Evolutionary conservation across 768 basidiomycete species (phyloP).

Genomic region (Leucocoprinus leucothites): DNA sequence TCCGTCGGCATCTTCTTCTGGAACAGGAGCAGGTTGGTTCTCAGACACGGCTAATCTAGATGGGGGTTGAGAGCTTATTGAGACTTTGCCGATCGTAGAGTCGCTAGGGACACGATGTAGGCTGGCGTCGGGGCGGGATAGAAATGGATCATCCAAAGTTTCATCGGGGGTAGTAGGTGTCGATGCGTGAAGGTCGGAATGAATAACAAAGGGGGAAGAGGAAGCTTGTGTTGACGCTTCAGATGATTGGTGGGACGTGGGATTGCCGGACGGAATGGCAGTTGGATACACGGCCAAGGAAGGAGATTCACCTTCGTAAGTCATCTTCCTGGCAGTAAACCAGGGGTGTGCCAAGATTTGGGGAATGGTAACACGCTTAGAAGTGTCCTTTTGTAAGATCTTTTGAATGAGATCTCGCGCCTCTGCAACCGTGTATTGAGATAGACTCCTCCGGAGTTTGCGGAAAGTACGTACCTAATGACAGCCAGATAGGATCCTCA

Average conservation of each 20-base stretch:
- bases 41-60: conserved; percentile 26
- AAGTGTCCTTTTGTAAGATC: conserved; percentile 75
- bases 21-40: conserved; percentile 44
- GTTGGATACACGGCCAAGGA: conserved; percentile 20
- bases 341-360: conserved; percentile 85
- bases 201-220: conserved; percentile 37
- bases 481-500: conserved; percentile 92
- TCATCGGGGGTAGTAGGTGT: conserved; percentile 60
- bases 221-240: conserved; percentile 55
- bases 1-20: conserved; percentile 46
- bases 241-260: conserved; percentile 40
- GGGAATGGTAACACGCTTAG: conserved; percentile 73
- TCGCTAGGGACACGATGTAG: conserved; percentile 56
- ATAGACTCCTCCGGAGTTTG: not conserved
- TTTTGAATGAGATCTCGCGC: conserved; percentile 78
- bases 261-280: conserved; percentile 19
- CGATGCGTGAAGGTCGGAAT: conserved; percentile 38
- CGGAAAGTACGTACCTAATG: conserved; percentile 53
- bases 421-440: conserved; percentile 44
- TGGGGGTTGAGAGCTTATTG: conserved; percentile 30
- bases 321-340: conserved; percentile 54
- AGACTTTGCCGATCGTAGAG: conserved; percentile 52
- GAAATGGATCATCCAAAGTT: conserved; percentile 40
- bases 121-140: conserved; percentile 21
- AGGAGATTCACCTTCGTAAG: conserved; percentile 31